A percentile compares a stretch with the other conserved stretches of the same genome.
phyloP scores from a whole-genome alignment of 2,329 filamentous ascomycete species.

The Penicillium sp. region DNA sequence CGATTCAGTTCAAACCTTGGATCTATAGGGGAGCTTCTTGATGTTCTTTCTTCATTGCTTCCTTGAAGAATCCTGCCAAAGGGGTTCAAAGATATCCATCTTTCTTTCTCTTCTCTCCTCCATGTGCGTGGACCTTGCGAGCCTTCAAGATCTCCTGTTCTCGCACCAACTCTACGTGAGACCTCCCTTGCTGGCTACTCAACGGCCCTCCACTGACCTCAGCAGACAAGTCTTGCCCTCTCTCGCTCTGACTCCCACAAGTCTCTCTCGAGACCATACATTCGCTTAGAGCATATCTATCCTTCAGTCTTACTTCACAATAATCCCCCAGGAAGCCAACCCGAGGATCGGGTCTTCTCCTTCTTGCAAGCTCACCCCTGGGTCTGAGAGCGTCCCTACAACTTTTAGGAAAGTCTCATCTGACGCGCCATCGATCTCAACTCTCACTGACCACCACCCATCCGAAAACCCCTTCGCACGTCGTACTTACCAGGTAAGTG shows the following conservation, averaged over 20 bases:
- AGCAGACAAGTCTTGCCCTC: neutral
- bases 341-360: neutral
- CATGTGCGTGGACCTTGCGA: too few species aligned
- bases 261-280: neutral
- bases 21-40: too few species aligned
- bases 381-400: neutral
- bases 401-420: neutral
- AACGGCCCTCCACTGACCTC: neutral
- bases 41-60: too few species aligned
- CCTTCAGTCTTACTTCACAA: neutral
- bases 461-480: neutral
- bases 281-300: neutral
- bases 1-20: too few species aligned
- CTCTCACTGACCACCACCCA: neutral
- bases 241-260: neutral
- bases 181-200: neutral
- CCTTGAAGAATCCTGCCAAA: too few species aligned
- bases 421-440: neutral
- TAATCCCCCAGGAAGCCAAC: neutral
- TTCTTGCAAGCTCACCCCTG: neutral
- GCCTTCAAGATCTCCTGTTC: too few species aligned
- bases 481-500: neutral
- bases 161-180: too few species aligned
- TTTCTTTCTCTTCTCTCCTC: too few species aligned
- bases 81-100: too few species aligned